Evolutionary conservation across 2,329 filamentous ascomycete species (phyloP).

Genomic region (Truncatella angustata): DNA sequence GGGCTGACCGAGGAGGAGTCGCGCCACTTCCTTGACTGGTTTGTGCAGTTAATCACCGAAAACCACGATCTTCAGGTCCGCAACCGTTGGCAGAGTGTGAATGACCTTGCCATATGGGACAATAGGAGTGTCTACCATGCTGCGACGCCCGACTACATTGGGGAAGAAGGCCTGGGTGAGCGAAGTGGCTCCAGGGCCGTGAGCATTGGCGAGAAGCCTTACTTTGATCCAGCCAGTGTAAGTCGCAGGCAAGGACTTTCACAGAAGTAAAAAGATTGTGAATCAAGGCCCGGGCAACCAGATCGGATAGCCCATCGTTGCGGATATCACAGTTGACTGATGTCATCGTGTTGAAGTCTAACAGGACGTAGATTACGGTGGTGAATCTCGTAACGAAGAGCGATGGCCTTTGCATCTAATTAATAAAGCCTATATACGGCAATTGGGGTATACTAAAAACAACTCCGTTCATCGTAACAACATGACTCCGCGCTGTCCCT

Average conservation of each 20-base stretch:
- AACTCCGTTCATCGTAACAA: neutral
- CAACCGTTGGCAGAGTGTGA: conserved; percentile 39
- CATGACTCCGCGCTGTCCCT: neutral
- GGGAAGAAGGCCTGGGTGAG: conserved; percentile 38
- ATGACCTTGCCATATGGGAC: conserved; percentile 57
- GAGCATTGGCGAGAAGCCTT: conserved; percentile 53
- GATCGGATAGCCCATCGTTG: no score
- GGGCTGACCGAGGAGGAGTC: conserved; percentile 47
- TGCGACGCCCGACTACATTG: conserved; percentile 48
- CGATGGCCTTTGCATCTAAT: neutral
- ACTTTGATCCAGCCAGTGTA: conserved; percentile 40
- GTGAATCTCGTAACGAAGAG: neutral
- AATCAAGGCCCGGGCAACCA: no score
- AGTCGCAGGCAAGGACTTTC: neutral
- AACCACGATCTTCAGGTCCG: conserved; percentile 57
- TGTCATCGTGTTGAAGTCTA: no score
- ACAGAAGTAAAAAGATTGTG: neutral
- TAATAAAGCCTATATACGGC: neutral
- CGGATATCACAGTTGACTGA: no score
- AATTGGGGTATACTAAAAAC: neutral
- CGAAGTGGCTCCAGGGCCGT: conserved; percentile 49
- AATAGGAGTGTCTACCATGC: conserved; percentile 56
- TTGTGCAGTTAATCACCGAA: conserved; percentile 47
- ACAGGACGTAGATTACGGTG: no score
- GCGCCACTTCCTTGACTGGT: conserved; percentile 48